A percentile compares a stretch with the other conserved stretches of the same genome.
Conservation (phyloP, 2,329 filamentous ascomycete species). For the Calonectria montana region DNA sequence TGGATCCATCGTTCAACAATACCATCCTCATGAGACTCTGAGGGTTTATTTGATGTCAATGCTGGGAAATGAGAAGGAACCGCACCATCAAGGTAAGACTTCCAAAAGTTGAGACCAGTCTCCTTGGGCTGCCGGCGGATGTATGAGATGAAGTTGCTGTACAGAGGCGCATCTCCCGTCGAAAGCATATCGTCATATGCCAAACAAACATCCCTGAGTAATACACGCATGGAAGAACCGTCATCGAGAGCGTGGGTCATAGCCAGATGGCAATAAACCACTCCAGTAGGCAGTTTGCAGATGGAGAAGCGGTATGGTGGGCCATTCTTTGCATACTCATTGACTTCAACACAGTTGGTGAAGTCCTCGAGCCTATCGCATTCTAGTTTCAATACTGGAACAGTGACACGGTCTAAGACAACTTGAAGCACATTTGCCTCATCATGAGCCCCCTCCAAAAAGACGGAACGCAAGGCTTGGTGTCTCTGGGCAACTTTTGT, state of each 20-base stretch:
- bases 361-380: not conserved
- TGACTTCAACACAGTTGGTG: not conserved
- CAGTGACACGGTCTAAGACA: not conserved
- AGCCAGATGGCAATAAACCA: not conserved
- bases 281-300: not conserved
- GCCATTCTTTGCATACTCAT: not conserved
- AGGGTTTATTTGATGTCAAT: not conserved
- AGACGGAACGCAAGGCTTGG: not conserved
- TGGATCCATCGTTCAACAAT: not conserved
- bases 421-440: not conserved
- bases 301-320: not conserved
- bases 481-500: not conserved
- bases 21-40: not conserved
- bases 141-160: not conserved
- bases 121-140: not conserved
- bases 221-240: not conserved
- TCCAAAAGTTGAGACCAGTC: not conserved
- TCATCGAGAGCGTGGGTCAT: not conserved
- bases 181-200: not conserved
- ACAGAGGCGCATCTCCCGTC: not conserved
- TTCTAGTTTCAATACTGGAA: not conserved
- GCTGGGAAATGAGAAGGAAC: not conserved
- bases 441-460: not conserved
- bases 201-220: not conserved
- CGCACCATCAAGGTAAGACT: not conserved